Conservation (phyloP, 192 early-diverging fungal species). For the Haplosporangium gracile region DNA sequence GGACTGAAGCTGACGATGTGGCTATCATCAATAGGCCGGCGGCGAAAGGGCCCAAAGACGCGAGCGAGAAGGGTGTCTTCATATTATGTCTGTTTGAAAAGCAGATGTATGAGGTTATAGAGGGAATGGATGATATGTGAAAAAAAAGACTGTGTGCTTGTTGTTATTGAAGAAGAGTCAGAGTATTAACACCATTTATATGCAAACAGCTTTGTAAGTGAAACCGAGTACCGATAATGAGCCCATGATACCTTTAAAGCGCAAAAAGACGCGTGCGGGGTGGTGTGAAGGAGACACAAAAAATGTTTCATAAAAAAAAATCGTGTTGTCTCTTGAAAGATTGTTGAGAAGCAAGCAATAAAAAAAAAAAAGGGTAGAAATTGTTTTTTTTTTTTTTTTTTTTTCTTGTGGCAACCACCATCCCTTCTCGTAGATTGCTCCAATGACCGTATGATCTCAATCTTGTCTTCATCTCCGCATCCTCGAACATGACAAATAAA, state of each 20-base stretch:
- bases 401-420: neutral
- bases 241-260: neutral
- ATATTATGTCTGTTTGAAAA: neutral
- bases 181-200: neutral
- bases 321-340: neutral
- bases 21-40: neutral
- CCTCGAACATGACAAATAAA: too few species aligned
- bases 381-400: too few species aligned
- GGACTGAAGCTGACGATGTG: neutral
- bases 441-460: neutral
- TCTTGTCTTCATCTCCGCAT: too few species aligned
- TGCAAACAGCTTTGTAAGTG: neutral
- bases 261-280: neutral
- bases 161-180: neutral
- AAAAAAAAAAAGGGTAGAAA: too few species aligned
- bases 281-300: neutral
- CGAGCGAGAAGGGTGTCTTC: neutral
- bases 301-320: neutral
- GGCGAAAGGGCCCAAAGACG: neutral
- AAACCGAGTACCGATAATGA: neutral
- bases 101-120: neutral
- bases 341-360: too few species aligned
- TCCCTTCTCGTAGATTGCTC: neutral
- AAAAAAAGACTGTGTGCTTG: neutral
- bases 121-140: neutral